Percentiles rank a stretch among this genome's conserved stretches.
These are phyloP conservation scores for Hyphodiscus sp. DNA, from an alignment of 2,329 filamentous ascomycete genomes.

Conservation along the genomic window DNA sequence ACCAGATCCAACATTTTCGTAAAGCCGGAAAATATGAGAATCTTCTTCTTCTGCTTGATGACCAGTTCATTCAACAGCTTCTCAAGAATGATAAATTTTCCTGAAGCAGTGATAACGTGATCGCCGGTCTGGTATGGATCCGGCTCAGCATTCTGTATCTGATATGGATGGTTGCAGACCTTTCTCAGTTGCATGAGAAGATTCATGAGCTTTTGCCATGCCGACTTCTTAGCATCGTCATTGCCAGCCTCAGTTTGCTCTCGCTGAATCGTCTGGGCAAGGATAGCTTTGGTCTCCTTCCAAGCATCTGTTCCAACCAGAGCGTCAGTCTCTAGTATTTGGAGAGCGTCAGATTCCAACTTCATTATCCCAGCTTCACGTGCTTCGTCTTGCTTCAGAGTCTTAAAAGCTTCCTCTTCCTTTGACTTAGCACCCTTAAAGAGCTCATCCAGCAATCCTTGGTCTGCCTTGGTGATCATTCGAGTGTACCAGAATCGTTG, in stretches of 20 bases:
- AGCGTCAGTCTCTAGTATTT: slow-evolving; percentile 28
- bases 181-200: slow-evolving; percentile 93
- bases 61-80: slow-evolving; percentile 78
- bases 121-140: slow-evolving; percentile 63
- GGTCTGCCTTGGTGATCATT: slow-evolving; percentile 47
- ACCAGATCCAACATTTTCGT: slow-evolving; percentile 80
- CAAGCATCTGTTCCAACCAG: slow-evolving; percentile 34
- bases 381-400: slow-evolving; percentile 32
- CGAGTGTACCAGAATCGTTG: slow-evolving; percentile 53
- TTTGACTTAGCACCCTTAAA: slow-evolving; percentile 43
- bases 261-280: slow-evolving; percentile 35
- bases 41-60: slow-evolving; percentile 61
- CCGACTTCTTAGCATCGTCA: slow-evolving; percentile 28
- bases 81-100: slow-evolving; percentile 78
- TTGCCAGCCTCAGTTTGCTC: slow-evolving; percentile 16
- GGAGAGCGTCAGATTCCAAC: slow-evolving; percentile 29
- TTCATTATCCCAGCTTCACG: slow-evolving; percentile 25
- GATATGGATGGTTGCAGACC: slow-evolving; percentile 81
- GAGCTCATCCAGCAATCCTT: slow-evolving; percentile 44
- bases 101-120: slow-evolving; percentile 82
- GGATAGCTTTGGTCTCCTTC: slow-evolving; percentile 39
- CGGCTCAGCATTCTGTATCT: slow-evolving; percentile 25
- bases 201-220: slow-evolving; percentile 65
- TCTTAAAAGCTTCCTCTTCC: slow-evolving; percentile 31
- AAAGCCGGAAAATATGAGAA: slow-evolving; percentile 95